Evolutionary conservation across 208 protist species (phyloP), one percentile per base, ranked within the genome.

Genomic region (Trypanosoma cruzi): DNA sequence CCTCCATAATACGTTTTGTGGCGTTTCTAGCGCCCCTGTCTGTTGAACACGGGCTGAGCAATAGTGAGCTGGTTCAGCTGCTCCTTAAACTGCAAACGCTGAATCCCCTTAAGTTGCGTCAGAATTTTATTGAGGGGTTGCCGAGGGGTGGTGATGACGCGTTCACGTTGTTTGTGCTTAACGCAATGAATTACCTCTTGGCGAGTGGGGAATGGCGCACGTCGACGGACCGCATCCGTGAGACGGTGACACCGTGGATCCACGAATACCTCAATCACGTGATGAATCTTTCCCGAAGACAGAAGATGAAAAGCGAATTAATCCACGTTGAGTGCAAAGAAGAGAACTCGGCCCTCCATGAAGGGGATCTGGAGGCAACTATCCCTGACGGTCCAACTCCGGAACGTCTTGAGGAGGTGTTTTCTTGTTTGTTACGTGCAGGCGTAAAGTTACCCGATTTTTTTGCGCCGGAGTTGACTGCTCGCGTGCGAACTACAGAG

Each of bases 81-180:
- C 44, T 93, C n/a, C 61, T 85, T 16, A 79, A 76, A 48, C 62
- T 86, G 22, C 72, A 77, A 22, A 75, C 40, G 16, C 57, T 92
- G 5, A 64, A 77, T 68, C 66, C 68, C 20, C 28, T 50, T n/a
- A 79, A 61, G 37, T 58, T 73, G 44, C 73, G 68, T n/a, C 60
- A 72, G 18, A 40, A 26, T 26, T 52, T n/a, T 36, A 64, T 71
- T 48, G 65, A 70, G 26, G 54, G 73, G 42, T 26, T 66, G 22
- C 8, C 7, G 18, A 64, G 63, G n/a, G n/a, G n/a, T 11, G 66
- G 31, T 2, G 54, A n/a, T 32, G 61, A 70, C 34, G 37, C n/a
- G 0, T 73, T 64, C 29, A 73, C 60, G 2, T 29, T 46, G 28
- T 64, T 79, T 68, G 18, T 79, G 50, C 52, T 64, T 37, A 57